A percentile compares a stretch with the other conserved stretches of the same genome.
Evolutionary conservation across 2,329 filamentous ascomycete species (phyloP).

Genomic region (Ophiosphaerella herpotricha): DNA sequence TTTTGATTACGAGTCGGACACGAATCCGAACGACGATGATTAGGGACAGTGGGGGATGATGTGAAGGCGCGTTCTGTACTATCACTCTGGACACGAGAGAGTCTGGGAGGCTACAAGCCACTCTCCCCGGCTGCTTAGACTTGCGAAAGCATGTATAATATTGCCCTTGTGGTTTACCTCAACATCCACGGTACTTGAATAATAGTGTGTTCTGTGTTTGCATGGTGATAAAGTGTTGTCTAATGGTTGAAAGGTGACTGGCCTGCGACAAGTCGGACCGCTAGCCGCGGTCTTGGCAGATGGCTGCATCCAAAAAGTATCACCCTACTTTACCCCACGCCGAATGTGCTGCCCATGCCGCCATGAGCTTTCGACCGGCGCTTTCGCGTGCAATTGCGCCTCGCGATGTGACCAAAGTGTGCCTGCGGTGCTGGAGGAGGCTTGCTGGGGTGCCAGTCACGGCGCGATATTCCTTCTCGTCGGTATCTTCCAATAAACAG

Average conservation of each 20-base stretch:
- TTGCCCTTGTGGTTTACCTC: conserved; percentile 17
- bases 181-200: conserved; percentile 7
- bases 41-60: conserved; percentile 14
- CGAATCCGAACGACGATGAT: conserved; percentile 53
- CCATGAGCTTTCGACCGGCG: conserved; percentile 45
- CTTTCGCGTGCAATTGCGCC: conserved; percentile 34
- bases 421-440: conserved; percentile 41
- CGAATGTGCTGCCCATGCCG: conserved; percentile 26
- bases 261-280: conserved; percentile 1
- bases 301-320: conserved; percentile 10
- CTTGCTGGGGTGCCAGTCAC: conserved; percentile 26
- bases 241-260: conserved; percentile 2
- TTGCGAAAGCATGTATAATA: conserved; percentile 35
- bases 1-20: conserved; percentile 80
- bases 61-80: conserved; percentile 26
- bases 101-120: conserved; percentile 29
- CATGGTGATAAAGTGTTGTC: not conserved
- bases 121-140: conserved; percentile 35
- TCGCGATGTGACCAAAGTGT: conserved; percentile 37
- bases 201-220: not conserved
- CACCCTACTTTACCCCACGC: conserved; percentile 7
- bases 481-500: conserved; percentile 28
- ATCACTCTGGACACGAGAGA: conserved; percentile 28
- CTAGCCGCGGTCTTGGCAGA: conserved; percentile 5
- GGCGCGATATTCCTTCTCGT: conserved; percentile 35